Evolutionary conservation across 495 filamentous ascomycete genomes (phyloP).

Genomic region (Podospora pseudopauciseta): DNA sequence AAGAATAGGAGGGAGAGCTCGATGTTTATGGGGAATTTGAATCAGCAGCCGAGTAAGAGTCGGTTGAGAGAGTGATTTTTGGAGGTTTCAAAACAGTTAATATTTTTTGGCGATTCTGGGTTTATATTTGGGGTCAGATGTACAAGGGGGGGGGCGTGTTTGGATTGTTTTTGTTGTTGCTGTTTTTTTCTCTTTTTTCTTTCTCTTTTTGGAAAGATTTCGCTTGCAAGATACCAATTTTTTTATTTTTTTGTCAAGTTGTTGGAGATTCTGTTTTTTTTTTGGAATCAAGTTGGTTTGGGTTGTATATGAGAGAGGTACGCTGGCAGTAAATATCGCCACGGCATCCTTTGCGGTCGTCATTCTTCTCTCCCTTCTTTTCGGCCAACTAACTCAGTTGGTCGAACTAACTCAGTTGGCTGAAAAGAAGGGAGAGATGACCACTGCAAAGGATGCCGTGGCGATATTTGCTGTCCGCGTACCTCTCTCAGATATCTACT

Average conservation of each 20-base stretch:
- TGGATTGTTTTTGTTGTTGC: neutral
- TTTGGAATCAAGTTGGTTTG: neutral
- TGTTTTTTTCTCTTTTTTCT: too few species aligned
- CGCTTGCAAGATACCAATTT: neutral
- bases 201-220: neutral
- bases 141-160: neutral
- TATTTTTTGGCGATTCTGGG: neutral
- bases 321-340: too few species aligned
- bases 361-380: too few species aligned
- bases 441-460: too few species aligned
- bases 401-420: too few species aligned
- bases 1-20: slow-evolving; percentile 44
- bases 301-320: too few species aligned
- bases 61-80: slow-evolving; percentile 36
- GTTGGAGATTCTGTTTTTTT: neutral
- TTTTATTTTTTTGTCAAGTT: neutral
- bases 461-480: too few species aligned
- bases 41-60: slow-evolving; percentile 44
- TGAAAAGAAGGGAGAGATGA: too few species aligned
- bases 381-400: too few species aligned
- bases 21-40: slow-evolving; percentile 47
- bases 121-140: slow-evolving; percentile 6
- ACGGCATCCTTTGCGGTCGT: too few species aligned
- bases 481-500: too few species aligned
- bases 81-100: too few species aligned